Evolutionary conservation across 176 grass and related monocot species (phyloP).

Genomic region (Aegilops longissima): DNA sequence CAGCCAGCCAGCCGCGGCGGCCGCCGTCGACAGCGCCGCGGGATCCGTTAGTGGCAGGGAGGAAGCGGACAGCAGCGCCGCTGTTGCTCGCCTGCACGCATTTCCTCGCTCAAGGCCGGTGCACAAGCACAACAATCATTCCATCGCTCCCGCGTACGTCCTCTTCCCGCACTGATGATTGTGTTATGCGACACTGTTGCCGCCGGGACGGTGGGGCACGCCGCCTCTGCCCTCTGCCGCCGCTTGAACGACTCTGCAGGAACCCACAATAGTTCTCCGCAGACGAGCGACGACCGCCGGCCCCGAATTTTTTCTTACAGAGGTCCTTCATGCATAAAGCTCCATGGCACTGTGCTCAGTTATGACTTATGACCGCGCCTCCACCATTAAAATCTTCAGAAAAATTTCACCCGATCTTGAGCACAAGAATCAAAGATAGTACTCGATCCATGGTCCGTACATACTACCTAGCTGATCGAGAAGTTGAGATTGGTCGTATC

Average conservation of each 20-base stretch:
- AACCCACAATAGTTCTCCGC: neutral
- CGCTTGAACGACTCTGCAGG: neutral
- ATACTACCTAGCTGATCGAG: neutral
- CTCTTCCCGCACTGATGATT: neutral
- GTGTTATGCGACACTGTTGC: neutral
- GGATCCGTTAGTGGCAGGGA: slow-evolving; percentile 26
- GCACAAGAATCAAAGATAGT: too few species aligned
- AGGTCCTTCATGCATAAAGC: neutral
- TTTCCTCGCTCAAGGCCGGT: neutral
- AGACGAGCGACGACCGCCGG: neutral
- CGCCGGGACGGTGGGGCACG: neutral
- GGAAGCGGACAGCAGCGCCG: neutral
- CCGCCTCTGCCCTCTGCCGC: neutral
- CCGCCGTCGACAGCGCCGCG: slow-evolving; percentile 39
- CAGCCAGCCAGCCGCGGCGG: neutral
- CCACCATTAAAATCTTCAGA: neutral
- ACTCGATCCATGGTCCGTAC: too few species aligned
- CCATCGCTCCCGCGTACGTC: neutral
- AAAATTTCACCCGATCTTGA: neutral
- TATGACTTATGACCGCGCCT: neutral
- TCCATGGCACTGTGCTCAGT: neutral
- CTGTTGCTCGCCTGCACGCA: neutral
- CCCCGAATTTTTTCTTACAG: neutral
- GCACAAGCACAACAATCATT: neutral
- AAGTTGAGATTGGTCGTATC: neutral